Conservation (phyloP, 2,329 filamentous ascomycete genomes). For the Orbilia oligospora region DNA sequence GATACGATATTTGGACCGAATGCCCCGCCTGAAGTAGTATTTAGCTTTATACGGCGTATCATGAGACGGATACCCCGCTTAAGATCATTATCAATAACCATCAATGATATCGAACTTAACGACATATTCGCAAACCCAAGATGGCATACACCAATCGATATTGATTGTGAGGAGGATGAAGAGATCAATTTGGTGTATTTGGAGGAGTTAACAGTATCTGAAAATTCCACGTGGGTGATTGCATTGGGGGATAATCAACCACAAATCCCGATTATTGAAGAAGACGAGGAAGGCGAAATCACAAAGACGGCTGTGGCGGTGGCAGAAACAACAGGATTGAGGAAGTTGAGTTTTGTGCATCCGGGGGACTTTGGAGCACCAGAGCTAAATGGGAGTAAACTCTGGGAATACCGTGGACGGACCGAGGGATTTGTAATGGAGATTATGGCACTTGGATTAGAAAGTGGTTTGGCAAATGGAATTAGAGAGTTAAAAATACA, state of each 20-base stretch:
- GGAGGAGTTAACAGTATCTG: slow-evolving; percentile 23
- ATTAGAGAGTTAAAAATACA: slow-evolving; percentile 16
- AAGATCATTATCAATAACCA: slow-evolving; percentile 1
- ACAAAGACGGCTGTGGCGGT: neutral
- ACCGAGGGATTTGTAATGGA: slow-evolving; percentile 9
- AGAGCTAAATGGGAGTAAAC: slow-evolving; percentile 2
- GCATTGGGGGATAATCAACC: slow-evolving; percentile 16
- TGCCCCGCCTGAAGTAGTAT: slow-evolving; percentile 11
- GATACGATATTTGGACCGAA: slow-evolving; percentile 11
- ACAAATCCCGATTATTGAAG: neutral
- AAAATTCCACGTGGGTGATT: slow-evolving; percentile 15
- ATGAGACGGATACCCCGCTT: slow-evolving; percentile 9
- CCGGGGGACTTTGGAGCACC: slow-evolving; percentile 13
- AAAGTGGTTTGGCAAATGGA: slow-evolving; percentile 14
- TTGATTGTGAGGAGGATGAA: neutral
- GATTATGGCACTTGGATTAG: slow-evolving; percentile 10
- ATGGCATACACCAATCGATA: neutral
- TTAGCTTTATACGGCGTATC: neutral
- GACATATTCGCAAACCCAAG: slow-evolving; percentile 8
- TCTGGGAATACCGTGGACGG: slow-evolving; percentile 15
- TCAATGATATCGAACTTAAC: slow-evolving; percentile 11
- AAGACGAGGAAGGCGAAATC: neutral
- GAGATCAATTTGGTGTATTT: neutral
- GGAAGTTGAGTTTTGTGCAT: slow-evolving; percentile 14
- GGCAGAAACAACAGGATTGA: neutral